phyloP scores from a whole-genome alignment of 257 asterid genomes.

The Henckelia pumila region DNA sequence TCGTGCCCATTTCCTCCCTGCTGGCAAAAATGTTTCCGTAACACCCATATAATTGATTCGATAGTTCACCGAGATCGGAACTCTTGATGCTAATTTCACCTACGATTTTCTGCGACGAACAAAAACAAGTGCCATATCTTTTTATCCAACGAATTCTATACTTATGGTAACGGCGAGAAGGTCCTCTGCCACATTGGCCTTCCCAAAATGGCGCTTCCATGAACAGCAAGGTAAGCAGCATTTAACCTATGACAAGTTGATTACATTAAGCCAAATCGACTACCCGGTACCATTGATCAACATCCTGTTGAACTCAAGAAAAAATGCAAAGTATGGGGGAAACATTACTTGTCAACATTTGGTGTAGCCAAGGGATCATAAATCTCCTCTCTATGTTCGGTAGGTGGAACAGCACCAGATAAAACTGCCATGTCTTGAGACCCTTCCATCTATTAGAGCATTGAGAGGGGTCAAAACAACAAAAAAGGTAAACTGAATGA shows the following conservation, averaged over 20 bases:
- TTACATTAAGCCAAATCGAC: neutral
- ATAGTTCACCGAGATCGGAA: neutral
- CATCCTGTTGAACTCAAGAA: neutral
- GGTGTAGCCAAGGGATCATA: constrained; percentile 89
- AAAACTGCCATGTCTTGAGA: constrained; percentile 60
- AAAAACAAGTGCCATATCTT: constrained; percentile 22
- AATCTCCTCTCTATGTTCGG: constrained; percentile 71
- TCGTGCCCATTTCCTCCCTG: neutral
- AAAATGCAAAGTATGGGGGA: constrained; percentile 12
- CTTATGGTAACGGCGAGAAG: constrained; percentile 42
- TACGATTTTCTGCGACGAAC: neutral
- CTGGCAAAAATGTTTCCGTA: neutral
- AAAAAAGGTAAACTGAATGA: neutral
- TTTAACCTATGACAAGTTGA: constrained; percentile 26
- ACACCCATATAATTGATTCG: neutral
- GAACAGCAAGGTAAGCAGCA: constrained; percentile 77
- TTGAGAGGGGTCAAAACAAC: constrained; percentile 3
- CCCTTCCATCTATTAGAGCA: constrained; percentile 57
- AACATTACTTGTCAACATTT: constrained; percentile 77
- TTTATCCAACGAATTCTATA: constrained; percentile 22
- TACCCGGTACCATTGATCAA: neutral
- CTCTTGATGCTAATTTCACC: neutral
- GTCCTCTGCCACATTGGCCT: constrained; percentile 90
- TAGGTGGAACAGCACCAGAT: constrained; percentile 52
- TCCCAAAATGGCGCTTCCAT: constrained; percentile 78